Percentiles rank a stretch among this genome's conserved stretches.
Evolutionary conservation across 768 basidiomycete species (phyloP).

Genomic region (Auricularia cornea): DNA sequence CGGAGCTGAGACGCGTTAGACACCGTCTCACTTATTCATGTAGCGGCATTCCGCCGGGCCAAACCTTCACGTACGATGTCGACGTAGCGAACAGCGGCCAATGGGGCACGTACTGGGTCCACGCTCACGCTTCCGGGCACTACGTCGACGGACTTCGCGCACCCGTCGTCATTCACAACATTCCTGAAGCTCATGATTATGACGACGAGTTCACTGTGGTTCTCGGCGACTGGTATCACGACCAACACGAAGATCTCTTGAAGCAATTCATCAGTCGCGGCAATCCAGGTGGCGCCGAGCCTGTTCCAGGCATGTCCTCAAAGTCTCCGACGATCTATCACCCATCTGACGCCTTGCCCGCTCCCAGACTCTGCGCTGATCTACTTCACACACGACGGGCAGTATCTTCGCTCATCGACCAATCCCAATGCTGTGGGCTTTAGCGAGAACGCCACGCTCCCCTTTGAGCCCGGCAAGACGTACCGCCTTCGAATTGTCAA

Average conservation of each 20-base stretch:
- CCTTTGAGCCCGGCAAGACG: slow-evolving; percentile 80
- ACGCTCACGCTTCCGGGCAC: slow-evolving; percentile 58
- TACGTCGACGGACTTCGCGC: slow-evolving; percentile 92
- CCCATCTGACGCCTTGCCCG: background rate
- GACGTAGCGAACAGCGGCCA: slow-evolving; percentile 60
- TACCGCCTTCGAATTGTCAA: slow-evolving; percentile 88
- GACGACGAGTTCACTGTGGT: slow-evolving; percentile 87
- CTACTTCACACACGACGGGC: slow-evolving; percentile 70
- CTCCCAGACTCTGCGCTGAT: slow-evolving; percentile 64
- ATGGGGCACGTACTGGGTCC: slow-evolving; percentile 77
- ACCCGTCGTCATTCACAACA: slow-evolving; percentile 62
- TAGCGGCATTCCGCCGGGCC: slow-evolving; percentile 72
- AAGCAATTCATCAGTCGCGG: slow-evolving; percentile 57
- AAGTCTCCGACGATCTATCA: slow-evolving; percentile 7
- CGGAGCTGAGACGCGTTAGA: background rate
- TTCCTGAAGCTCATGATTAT: slow-evolving; percentile 51
- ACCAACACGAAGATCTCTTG: slow-evolving; percentile 55
- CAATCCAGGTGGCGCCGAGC: slow-evolving; percentile 82
- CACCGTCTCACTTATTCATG: background rate
- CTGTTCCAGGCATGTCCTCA: slow-evolving; percentile 83
- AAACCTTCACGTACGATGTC: slow-evolving; percentile 65
- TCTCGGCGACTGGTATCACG: slow-evolving; percentile 89
- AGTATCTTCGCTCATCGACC: slow-evolving; percentile 51
- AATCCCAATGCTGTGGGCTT: slow-evolving; percentile 60
- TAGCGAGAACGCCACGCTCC: slow-evolving; percentile 79